Evolutionary conservation across 2,329 filamentous ascomycete species (phyloP).

Genomic region (Hymenotorrendiella dingleyae): DNA sequence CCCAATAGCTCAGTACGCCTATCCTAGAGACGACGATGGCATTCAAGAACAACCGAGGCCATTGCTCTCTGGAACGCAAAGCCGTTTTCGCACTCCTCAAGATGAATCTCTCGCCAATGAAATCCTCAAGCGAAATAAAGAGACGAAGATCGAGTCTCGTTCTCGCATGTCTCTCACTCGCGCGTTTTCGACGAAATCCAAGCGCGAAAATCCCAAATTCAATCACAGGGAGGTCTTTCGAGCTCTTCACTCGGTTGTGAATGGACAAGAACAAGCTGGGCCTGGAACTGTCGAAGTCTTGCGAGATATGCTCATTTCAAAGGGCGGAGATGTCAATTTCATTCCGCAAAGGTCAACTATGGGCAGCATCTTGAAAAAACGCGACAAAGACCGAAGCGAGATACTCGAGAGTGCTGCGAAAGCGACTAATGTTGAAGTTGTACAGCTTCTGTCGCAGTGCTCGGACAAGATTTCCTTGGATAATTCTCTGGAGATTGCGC

Average conservation of each 20-base stretch:
- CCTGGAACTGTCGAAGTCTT: constrained; percentile 7
- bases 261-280: constrained; percentile 12
- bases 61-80: not conserved
- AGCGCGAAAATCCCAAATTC: constrained; percentile 13
- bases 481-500: constrained; percentile 4
- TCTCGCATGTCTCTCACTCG: constrained; percentile 6
- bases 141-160: constrained; percentile 15
- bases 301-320: not conserved
- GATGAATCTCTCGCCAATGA: constrained; percentile 12
- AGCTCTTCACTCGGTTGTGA: constrained; percentile 11
- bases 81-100: constrained; percentile 10
- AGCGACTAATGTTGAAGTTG: constrained; percentile 1
- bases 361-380: constrained; percentile 2
- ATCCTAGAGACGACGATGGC: not conserved
- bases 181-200: constrained; percentile 3
- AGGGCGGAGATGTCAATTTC: constrained; percentile 4
- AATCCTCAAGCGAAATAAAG: constrained; percentile 18
- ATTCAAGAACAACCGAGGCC: not conserved
- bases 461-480: constrained; percentile 4
- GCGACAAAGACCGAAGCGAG: not conserved
- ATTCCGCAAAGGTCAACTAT: constrained; percentile 1
- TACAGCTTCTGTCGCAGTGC: constrained; percentile 2
- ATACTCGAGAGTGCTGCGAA: not conserved
- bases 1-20: not conserved
- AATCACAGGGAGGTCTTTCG: constrained; percentile 15